Conservation (phyloP, 2,329 filamentous ascomycete species). For the Calonectria hawksworthii region DNA sequence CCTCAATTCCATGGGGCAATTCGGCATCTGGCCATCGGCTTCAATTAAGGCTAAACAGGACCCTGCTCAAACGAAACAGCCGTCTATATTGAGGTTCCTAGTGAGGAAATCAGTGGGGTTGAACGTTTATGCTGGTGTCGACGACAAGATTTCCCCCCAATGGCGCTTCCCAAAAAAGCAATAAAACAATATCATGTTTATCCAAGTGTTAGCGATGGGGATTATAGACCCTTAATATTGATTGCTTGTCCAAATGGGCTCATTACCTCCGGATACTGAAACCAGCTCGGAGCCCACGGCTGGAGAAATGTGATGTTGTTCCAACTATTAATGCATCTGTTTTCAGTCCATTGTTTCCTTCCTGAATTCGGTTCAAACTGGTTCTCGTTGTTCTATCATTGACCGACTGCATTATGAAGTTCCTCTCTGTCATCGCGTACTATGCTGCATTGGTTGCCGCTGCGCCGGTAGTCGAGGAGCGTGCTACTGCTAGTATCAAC, state of each 20-base stretch:
- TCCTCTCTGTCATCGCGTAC: neutral
- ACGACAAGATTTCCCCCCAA: constrained; percentile 4
- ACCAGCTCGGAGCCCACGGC: neutral
- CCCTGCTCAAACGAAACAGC: neutral
- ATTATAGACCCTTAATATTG: neutral
- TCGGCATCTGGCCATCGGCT: neutral
- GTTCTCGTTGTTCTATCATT: no score
- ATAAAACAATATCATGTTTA: neutral
- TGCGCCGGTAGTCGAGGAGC: neutral
- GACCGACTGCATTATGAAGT: constrained; percentile 1
- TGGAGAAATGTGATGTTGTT: neutral
- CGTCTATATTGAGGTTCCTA: neutral
- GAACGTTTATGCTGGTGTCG: neutral
- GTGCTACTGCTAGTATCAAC: constrained; percentile 13
- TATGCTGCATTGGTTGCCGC: neutral
- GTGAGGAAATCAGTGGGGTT: neutral
- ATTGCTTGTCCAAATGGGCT: neutral
- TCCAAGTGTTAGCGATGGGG: neutral
- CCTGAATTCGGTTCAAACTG: neutral
- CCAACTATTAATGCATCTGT: neutral
- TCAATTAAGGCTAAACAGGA: neutral
- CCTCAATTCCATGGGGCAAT: neutral
- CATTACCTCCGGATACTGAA: neutral
- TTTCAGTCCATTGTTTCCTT: neutral
- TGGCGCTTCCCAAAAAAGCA: neutral